These are phyloP conservation scores for Plasmodium inui DNA, from an alignment of 169 alveolate genomes.

Conservation along the genomic window DNA sequence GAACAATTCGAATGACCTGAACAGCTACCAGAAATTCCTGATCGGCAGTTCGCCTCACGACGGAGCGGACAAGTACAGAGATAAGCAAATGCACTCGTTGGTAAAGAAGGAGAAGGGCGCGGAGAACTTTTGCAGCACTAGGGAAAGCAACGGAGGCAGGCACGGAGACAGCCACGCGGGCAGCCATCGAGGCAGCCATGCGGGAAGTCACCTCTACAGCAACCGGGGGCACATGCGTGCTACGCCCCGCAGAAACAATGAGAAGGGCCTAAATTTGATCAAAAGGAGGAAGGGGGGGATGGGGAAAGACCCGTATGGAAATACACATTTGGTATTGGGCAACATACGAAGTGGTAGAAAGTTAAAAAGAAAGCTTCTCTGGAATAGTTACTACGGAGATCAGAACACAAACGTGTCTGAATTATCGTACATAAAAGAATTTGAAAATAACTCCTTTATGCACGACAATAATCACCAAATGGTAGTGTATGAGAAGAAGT, in stretches of 20 bases:
- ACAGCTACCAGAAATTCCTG: conserved; percentile 44
- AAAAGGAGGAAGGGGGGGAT: conserved; percentile 28
- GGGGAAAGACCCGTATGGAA: conserved; percentile 39
- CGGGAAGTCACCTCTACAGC: not conserved
- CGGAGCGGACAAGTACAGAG: conserved; percentile 3
- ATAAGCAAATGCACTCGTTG: conserved; percentile 15
- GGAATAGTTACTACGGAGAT: conserved; percentile 13
- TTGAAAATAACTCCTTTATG: conserved; percentile 50
- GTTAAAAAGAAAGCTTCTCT: conserved; percentile 3
- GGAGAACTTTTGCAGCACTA: not conserved
- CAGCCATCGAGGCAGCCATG: not conserved
- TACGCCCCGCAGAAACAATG: not conserved
- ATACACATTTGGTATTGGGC: conserved; percentile 37
- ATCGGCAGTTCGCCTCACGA: conserved; percentile 16
- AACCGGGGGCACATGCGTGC: not conserved
- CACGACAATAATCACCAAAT: conserved; percentile 46
- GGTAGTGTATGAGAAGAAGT: conserved; percentile 51
- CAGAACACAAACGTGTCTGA: conserved; percentile 61
- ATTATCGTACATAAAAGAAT: conserved; percentile 41
- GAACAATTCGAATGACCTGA: conserved; percentile 56
- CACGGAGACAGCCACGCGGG: not conserved
- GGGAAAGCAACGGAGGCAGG: not conserved
- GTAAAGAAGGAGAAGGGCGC: conserved; percentile 31
- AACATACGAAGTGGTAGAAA: conserved; percentile 12
- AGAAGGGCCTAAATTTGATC: conserved; percentile 13